phyloP scores from a whole-genome alignment of 352 stramenopile species.

The Saprolegnia parasitica region DNA sequence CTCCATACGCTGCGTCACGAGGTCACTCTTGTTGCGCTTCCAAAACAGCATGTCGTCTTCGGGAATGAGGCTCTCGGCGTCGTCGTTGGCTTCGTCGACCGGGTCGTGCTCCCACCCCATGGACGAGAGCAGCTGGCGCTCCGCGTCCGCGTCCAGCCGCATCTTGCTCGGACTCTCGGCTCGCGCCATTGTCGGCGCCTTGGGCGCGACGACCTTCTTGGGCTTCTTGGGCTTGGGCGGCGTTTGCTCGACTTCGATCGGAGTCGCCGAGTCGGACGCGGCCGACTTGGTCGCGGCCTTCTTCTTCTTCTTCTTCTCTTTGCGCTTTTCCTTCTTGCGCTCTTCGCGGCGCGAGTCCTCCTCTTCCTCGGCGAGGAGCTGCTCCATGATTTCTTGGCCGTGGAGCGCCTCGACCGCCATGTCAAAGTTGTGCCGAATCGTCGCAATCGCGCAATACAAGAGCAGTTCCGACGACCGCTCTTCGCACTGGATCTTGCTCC shows the following conservation, averaged over 20 bases:
- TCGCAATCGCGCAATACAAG: constrained; percentile 70
- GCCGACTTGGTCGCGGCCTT: constrained; percentile 50
- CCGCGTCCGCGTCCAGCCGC: constrained; percentile 55
- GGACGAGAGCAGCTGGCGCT: constrained; percentile 73
- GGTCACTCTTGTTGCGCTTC: constrained; percentile 73
- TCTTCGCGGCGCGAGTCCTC: constrained; percentile 66
- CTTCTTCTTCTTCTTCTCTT: constrained; percentile 82
- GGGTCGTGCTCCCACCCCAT: constrained; percentile 82
- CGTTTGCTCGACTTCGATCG: constrained; percentile 32
- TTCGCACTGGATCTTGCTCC: constrained; percentile 67
- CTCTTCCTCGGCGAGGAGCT: constrained; percentile 77
- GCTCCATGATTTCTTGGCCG: constrained; percentile 84
- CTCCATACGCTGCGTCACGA: constrained; percentile 68
- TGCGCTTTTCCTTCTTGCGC: constrained; percentile 85
- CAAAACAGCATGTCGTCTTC: constrained; percentile 83
- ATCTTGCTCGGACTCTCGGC: neutral
- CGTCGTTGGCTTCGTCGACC: constrained; percentile 60
- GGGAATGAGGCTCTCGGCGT: constrained; percentile 73
- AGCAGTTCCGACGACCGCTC: constrained; percentile 75
- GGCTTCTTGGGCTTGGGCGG: constrained; percentile 31
- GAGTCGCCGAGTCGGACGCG: constrained; percentile 42
- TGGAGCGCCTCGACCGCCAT: constrained; percentile 77
- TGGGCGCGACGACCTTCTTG: constrained; percentile 23
- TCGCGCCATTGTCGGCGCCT: neutral
- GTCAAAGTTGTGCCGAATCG: constrained; percentile 77